Evolutionary conservation across 2,329 filamentous ascomycete species (phyloP).

Genomic region (Pseudocercospora macadamiae): DNA sequence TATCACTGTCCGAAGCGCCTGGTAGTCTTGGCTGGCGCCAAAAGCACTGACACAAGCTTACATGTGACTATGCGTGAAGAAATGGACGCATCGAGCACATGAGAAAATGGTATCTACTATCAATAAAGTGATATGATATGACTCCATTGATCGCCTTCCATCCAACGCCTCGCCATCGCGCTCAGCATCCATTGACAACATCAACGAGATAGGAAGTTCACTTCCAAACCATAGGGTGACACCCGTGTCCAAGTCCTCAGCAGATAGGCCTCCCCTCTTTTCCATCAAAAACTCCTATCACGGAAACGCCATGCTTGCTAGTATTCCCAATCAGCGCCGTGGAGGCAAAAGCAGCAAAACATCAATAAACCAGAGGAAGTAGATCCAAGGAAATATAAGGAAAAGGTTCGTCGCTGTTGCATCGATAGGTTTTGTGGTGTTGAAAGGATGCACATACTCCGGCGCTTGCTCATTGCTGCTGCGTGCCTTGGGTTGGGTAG

Average conservation of each 20-base stretch:
- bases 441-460: neutral
- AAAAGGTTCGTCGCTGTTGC: neutral
- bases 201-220: neutral
- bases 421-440: constrained; percentile 2
- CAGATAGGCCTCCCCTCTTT: constrained; percentile 4
- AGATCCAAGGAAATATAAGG: constrained; percentile 6
- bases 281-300: constrained; percentile 1
- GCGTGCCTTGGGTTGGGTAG: constrained; percentile 24
- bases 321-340: constrained; percentile 18
- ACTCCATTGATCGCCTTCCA: constrained; percentile 6
- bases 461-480: constrained; percentile 13
- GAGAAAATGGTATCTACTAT: neutral
- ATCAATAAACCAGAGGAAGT: constrained; percentile 6
- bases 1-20: neutral
- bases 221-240: neutral
- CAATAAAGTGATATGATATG: neutral
- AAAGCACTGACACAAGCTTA: no score
- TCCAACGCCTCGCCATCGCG: constrained; percentile 7
- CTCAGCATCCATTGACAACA: neutral
- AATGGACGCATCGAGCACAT: neutral
- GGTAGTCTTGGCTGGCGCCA: no score
- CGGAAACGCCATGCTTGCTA: constrained; percentile 27
- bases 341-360: constrained; percentile 12
- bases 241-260: neutral
- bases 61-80: no score